phyloP scores from a whole-genome alignment of 345 rosid species.

The Capsella bursapastoris region DNA sequence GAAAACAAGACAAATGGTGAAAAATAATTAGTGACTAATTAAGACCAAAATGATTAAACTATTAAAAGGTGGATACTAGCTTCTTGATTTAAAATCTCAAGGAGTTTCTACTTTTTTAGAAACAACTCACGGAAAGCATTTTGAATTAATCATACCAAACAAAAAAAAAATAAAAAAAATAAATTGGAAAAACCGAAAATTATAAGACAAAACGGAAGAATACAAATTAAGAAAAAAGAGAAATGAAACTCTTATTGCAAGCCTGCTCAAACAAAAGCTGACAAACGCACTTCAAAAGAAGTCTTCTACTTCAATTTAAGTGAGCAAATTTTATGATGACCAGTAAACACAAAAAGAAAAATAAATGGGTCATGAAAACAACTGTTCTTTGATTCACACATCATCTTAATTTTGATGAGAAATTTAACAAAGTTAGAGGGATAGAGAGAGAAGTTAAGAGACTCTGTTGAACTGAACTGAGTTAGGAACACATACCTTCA shows the following conservation, averaged over 20 bases:
- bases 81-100: slow-evolving; percentile 4
- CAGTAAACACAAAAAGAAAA: not conserved
- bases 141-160: slow-evolving; percentile 9
- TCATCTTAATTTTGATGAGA: slow-evolving; percentile 5
- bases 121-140: slow-evolving; percentile 41
- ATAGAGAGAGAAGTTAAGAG: slow-evolving; percentile 3
- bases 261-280: slow-evolving; percentile 44
- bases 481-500: slow-evolving; percentile 32
- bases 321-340: slow-evolving; percentile 19
- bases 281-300: slow-evolving; percentile 44
- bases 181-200: slow-evolving; percentile 21
- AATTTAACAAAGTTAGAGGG: not conserved
- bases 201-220: slow-evolving; percentile 42
- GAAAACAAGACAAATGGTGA: slow-evolving; percentile 26
- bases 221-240: not conserved
- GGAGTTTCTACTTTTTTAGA: slow-evolving; percentile 25
- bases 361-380: slow-evolving; percentile 20
- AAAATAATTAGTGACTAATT: slow-evolving; percentile 9
- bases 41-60: slow-evolving; percentile 34
- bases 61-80: slow-evolving; percentile 15
- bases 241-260: slow-evolving; percentile 31
- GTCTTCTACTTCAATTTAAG: slow-evolving; percentile 35
- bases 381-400: slow-evolving; percentile 12
- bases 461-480: slow-evolving; percentile 21
- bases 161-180: not conserved